phyloP scores from a whole-genome alignment of 148 eudicot species.

The Cornus suecica region DNA sequence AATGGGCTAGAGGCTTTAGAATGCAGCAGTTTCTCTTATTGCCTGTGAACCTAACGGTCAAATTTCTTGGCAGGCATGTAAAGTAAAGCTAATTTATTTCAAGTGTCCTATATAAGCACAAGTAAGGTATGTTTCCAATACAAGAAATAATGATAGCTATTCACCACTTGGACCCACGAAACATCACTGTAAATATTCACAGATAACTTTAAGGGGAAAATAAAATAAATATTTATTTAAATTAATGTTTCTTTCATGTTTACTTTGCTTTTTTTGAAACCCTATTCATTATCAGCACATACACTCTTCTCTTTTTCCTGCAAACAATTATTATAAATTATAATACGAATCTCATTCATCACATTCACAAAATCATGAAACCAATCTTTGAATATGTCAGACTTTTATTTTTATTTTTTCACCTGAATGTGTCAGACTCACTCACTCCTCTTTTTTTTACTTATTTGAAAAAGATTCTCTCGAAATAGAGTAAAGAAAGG shows the following conservation, averaged over 20 bases:
- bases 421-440: conserved; percentile 14
- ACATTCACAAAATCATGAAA: not conserved
- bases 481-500: not conserved
- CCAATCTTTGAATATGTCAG: conserved; percentile 8
- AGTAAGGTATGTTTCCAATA: conserved; percentile 18
- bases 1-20: conserved; percentile 1
- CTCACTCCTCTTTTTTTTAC: not conserved
- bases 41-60: conserved; percentile 10
- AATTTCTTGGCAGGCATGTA: not conserved
- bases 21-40: not conserved
- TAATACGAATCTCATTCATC: not conserved
- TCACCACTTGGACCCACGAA: not conserved
- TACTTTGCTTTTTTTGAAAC: not conserved
- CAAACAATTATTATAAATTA: too few species aligned
- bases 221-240: not conserved
- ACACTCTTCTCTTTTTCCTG: not conserved
- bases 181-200: not conserved
- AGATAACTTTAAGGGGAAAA: not conserved
- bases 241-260: not conserved
- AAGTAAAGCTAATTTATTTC: not conserved
- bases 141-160: conserved; percentile 13
- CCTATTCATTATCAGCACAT: not conserved
- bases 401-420: too few species aligned
- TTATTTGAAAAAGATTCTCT: not conserved
- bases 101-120: not conserved